Evolutionary conservation across 2,329 filamentous ascomycete species (phyloP), one percentile per base, ranked within the genome.

Genomic region (Trichoderma sp.): DNA sequence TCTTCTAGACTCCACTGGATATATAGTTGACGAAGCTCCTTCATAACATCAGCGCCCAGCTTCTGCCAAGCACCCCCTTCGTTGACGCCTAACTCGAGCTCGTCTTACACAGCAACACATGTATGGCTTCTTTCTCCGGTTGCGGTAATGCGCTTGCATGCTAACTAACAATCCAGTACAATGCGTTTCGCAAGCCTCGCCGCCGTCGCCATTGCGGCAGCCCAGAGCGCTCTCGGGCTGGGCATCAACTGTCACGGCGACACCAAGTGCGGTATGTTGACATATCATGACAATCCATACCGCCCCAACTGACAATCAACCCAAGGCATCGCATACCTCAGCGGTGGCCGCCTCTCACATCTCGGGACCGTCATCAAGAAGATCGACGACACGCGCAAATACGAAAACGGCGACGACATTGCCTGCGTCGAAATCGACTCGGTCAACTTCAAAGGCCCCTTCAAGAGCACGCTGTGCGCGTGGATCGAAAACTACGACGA

Each of bases 231-330:
- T 14, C 26, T 34, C 15, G 63, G 54, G 19, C 44, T 60, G 5
- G 63, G 63, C 14, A 65, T 65, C 41, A 65, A 65, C 56, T 65
- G 63, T 9, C 34, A 50, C 6, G 63, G 63, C 24, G 47, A 60
- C 28, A 12, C 47, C 1, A 17, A 26, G 10, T 65, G 63, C 45
- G 63, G 34, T 39, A 39, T 14, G 34, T 14, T 10, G 10, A 39
- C 30, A 14, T 14, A 39, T 14, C 34, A 39, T 10, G 34, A 39
- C 34, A 14, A 39, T 12, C 34, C 14, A 14, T 10, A 39, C 10
- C 34, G 12, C 34, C 34, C 12, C 34, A 14, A 39, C 34, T 39
- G 14, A 39, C 34, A 14, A 34, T 14, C 34, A 3, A 14, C 10
- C 10, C 12, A 39, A 39, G 34, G 63, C 19, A 51, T 54, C 17